Conservation (phyloP, 495 filamentous ascomycete genomes). For the Hypoxylon intermedium region DNA sequence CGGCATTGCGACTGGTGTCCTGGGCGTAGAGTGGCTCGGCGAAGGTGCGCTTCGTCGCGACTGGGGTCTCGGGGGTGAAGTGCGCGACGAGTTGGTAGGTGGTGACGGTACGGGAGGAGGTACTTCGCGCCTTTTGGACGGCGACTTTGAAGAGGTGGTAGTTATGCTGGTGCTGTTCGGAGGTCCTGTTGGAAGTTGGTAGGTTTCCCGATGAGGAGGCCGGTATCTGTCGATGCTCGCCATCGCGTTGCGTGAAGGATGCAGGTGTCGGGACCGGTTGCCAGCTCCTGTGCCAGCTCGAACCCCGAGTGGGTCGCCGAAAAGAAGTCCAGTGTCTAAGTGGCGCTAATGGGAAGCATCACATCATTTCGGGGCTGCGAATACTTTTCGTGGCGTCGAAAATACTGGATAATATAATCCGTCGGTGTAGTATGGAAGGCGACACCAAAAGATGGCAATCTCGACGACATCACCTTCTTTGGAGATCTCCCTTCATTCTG, state of each 20-base stretch:
- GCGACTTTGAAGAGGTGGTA: conserved; percentile 48
- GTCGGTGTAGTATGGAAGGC: too few species aligned
- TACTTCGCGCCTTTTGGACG: conserved; percentile 55
- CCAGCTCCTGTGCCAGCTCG: conserved; percentile 4
- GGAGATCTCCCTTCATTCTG: conserved; percentile 27
- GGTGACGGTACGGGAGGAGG: conserved; percentile 62
- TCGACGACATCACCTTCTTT: conserved; percentile 20
- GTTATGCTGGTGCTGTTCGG: conserved; percentile 31
- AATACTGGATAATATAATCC: too few species aligned
- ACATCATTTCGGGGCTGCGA: too few species aligned
- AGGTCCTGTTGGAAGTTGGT: conserved; percentile 45
- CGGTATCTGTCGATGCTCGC: conserved; percentile 61
- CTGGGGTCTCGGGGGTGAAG: conserved; percentile 57
- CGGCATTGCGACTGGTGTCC: conserved; percentile 37
- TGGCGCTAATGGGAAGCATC: conserved; percentile 4
- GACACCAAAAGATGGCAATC: conserved; percentile 8
- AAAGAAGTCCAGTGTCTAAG: conserved; percentile 8
- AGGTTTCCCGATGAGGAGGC: conserved; percentile 53
- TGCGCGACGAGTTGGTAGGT: conserved; percentile 55
- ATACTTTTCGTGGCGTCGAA: too few species aligned
- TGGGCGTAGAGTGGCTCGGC: conserved; percentile 42
- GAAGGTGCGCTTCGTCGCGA: conserved; percentile 51
- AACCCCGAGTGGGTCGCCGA: conserved; percentile 5
- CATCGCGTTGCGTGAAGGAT: conserved; percentile 43
- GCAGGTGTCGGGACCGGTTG: background rate